Conservation (phyloP, 1,284 basidiomycete genomes). For the Apiotrichum laibachii region DNA sequence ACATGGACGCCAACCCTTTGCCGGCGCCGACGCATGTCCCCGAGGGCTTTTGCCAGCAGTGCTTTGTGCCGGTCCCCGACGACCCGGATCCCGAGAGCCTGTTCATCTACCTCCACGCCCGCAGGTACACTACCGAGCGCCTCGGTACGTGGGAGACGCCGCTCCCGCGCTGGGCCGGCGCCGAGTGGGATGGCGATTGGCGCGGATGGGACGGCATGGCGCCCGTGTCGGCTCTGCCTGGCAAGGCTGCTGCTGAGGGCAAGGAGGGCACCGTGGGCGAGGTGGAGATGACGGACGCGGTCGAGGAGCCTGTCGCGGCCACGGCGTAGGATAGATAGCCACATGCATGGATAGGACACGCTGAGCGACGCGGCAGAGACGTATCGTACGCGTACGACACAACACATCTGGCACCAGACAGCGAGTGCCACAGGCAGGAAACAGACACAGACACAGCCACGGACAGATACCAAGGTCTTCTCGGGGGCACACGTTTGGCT, state of each 20-base stretch:
- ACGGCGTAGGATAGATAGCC: not conserved
- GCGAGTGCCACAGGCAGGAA: too few relatives aligned
- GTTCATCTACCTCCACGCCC: slow-evolving; percentile 90
- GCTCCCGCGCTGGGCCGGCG: slow-evolving; percentile 50
- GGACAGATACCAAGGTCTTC: too few relatives aligned
- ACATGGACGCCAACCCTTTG: slow-evolving; percentile 24
- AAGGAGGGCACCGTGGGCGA: slow-evolving; percentile 1
- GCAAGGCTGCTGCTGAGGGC: not conserved
- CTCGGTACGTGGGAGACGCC: slow-evolving; percentile 50
- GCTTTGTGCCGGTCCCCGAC: slow-evolving; percentile 82
- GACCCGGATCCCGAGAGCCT: slow-evolving; percentile 85
- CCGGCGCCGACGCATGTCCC: slow-evolving; percentile 52
- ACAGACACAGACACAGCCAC: too few relatives aligned
- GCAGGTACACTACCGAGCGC: slow-evolving; percentile 64
- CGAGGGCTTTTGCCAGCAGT: slow-evolving; percentile 65
- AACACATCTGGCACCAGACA: too few relatives aligned
- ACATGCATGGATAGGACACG: not conserved
- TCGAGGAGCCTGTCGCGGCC: not conserved
- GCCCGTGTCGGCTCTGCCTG: slow-evolving; percentile 9
- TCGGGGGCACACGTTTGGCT: too few relatives aligned
- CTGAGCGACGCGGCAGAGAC: too few relatives aligned
- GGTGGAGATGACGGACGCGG: not conserved
- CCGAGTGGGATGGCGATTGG: slow-evolving; percentile 52
- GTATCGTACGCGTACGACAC: too few relatives aligned
- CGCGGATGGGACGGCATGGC: slow-evolving; percentile 44